Conservation (phyloP, 2,329 filamentous ascomycete species). For the Epichloe baconii region DNA sequence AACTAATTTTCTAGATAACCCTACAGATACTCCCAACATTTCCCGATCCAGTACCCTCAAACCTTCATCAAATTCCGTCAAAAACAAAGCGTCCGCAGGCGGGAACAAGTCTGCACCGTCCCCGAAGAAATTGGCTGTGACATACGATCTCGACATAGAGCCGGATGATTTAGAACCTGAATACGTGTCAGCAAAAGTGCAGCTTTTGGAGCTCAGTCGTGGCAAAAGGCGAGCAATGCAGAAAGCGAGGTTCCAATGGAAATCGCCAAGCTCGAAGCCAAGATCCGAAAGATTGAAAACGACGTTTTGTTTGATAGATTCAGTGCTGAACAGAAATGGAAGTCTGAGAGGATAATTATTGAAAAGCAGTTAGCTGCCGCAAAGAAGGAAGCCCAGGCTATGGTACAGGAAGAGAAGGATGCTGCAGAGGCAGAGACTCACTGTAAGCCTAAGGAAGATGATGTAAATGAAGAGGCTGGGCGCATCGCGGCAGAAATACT, state of each 20-base stretch:
- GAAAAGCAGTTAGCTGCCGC: slow-evolving; percentile 46
- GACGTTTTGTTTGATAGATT: slow-evolving; percentile 63
- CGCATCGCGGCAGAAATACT: slow-evolving; percentile 46
- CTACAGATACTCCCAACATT: slow-evolving; percentile 34
- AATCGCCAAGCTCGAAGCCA: slow-evolving; percentile 55
- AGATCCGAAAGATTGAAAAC: slow-evolving; percentile 63
- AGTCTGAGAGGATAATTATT: slow-evolving; percentile 40
- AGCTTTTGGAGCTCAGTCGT: slow-evolving; percentile 40
- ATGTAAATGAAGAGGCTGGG: slow-evolving; percentile 43
- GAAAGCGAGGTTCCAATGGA: slow-evolving; percentile 27
- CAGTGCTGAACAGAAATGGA: slow-evolving; percentile 54
- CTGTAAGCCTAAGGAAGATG: slow-evolving; percentile 9
- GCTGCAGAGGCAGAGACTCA: slow-evolving; percentile 21
- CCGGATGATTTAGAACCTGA: slow-evolving; percentile 62
- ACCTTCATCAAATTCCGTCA: slow-evolving; percentile 15
- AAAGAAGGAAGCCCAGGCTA: slow-evolving; percentile 23
- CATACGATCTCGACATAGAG: slow-evolving; percentile 58
- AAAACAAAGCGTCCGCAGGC: slow-evolving; percentile 21
- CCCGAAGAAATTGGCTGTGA: slow-evolving; percentile 30
- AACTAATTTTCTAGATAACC: slow-evolving; percentile 27
- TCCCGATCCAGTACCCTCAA: slow-evolving; percentile 39
- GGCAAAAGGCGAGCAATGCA: slow-evolving; percentile 10
- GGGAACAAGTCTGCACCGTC: slow-evolving; percentile 5
- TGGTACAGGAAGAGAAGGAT: slow-evolving; percentile 9
- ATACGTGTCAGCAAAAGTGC: slow-evolving; percentile 64